phyloP scores from a whole-genome alignment of 192 early-diverging fungal genomes.

The Backusella morwellensis region DNA sequence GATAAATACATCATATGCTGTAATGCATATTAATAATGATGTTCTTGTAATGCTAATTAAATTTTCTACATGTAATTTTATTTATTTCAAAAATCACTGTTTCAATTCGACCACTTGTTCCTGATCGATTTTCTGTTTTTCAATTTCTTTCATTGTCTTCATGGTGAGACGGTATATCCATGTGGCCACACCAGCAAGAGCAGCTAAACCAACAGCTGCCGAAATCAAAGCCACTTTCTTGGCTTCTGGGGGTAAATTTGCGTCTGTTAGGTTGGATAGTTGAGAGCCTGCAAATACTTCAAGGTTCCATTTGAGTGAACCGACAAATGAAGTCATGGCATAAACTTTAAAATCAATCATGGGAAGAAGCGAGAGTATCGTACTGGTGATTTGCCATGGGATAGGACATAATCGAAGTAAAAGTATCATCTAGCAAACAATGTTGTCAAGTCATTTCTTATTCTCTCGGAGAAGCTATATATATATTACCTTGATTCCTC shows the following conservation, averaged over 20 bases:
- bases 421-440: slow-evolving; percentile 18
- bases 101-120: background rate
- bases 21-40: no score
- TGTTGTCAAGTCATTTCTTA: background rate
- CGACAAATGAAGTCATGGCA: slow-evolving; percentile 14
- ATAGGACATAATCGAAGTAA: slow-evolving; percentile 31
- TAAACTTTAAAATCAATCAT: slow-evolving; percentile 8
- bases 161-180: slow-evolving; percentile 35
- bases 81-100: background rate
- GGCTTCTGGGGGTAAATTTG: slow-evolving; percentile 21
- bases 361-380: slow-evolving; percentile 20
- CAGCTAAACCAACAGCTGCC: slow-evolving; percentile 2
- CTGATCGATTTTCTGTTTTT: background rate
- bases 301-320: slow-evolving; percentile 14
- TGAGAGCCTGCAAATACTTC: slow-evolving; percentile 32
- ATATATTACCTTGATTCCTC: slow-evolving; percentile 23
- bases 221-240: slow-evolving; percentile 1
- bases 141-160: slow-evolving; percentile 12
- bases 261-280: slow-evolving; percentile 24
- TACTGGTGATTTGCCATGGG: slow-evolving; percentile 23
- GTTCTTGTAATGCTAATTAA: no score
- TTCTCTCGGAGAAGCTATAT: background rate
- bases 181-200: slow-evolving; percentile 4
- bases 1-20: no score
- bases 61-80: background rate